Evolutionary conservation across 1,284 basidiomycete species (phyloP), one percentile per base, ranked within the genome.

Genomic region (Omphalotus olearius): DNA sequence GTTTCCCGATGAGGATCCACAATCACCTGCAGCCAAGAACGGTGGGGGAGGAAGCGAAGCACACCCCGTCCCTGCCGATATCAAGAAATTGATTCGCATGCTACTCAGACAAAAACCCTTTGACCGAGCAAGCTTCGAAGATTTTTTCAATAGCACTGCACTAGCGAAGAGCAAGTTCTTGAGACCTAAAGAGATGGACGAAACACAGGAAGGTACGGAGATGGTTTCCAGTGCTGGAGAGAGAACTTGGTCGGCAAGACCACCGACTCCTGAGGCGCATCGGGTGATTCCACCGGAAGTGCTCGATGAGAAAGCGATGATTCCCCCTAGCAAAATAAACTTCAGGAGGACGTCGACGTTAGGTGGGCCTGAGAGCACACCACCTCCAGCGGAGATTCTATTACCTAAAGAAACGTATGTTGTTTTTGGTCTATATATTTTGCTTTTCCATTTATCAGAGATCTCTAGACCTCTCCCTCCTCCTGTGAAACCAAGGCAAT

Each of bases 51-150:
- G 76, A 36, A 74, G 76, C 55, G 72, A 78, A 50, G 61, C 75
- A 11, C 64, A 72, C 10, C 73, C 79, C 0, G 92, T 98, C 9
- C 82, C 93, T 0, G 64, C 70, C 1, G 96, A 98, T 62, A 80
- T 99, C 67, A 98, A 99, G 72, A 77, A 79, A 28, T 82, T 99
- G 46, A 93, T 99, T 40, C 81, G 93, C 3, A 69, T 74, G 17
- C 72, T 99, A 41, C 75, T 99, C 41, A 94, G 89, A 66, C 84
- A 91, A 33, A 82, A 88, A 39, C 93, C 96, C 0, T 79, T 79
- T 0, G 89, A 98, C 64, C 80, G 97, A 3, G 87, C 93, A 48
- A 85, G 79, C 56, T 99, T 96, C 62, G 91, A 96, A 10, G 91
- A 94, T 45, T 98, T 98, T 69, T 99, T 99, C 64, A 75, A 75